These are phyloP conservation scores for Pseudozyma thailandica DNA, from an alignment of 1,284 basidiomycete genomes.

Conservation along the genomic window DNA sequence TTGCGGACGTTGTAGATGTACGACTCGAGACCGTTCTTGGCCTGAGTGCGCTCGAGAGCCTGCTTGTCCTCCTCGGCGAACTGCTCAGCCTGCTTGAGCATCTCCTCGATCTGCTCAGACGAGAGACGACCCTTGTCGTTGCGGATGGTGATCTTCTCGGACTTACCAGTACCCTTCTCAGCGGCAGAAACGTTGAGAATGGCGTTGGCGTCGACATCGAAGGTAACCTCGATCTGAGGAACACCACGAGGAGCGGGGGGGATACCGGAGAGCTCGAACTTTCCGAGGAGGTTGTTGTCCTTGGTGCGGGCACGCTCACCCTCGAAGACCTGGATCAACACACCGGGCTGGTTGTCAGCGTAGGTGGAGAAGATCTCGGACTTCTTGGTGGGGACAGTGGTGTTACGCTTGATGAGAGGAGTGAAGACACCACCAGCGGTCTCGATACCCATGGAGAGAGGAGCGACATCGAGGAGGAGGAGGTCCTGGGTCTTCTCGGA, in stretches of 20 bases:
- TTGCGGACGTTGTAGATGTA: slow-evolving; percentile 97
- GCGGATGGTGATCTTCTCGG: slow-evolving; percentile 91
- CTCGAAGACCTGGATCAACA: slow-evolving; percentile 98
- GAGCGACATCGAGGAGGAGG: slow-evolving; percentile 94
- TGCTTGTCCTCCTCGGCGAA: slow-evolving; percentile 78
- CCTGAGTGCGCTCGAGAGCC: slow-evolving; percentile 76
- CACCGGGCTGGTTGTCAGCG: slow-evolving; percentile 98
- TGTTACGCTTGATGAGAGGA: slow-evolving; percentile 96
- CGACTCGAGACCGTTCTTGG: slow-evolving; percentile 85
- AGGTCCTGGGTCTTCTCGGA: slow-evolving; percentile 98
- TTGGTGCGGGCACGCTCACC: slow-evolving; percentile 99
- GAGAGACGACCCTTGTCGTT: slow-evolving; percentile 98
- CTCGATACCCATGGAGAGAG: slow-evolving; percentile 94
- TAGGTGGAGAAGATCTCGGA: slow-evolving; percentile 99
- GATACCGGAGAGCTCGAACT: slow-evolving; percentile 98
- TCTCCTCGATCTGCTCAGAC: slow-evolving; percentile 98
- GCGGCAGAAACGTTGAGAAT: slow-evolving; percentile 95
- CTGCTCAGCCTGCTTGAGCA: slow-evolving; percentile 75
- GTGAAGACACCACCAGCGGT: slow-evolving; percentile 99
- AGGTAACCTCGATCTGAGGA: slow-evolving; percentile 96
- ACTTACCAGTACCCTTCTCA: slow-evolving; percentile 98
- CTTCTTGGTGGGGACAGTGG: slow-evolving; percentile 98
- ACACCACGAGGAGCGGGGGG: slow-evolving; percentile 98
- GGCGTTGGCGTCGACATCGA: slow-evolving; percentile 98
- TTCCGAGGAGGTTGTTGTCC: slow-evolving; percentile 98